phyloP scores from a whole-genome alignment of 768 basidiomycete genomes.

The Phaffia australis region DNA sequence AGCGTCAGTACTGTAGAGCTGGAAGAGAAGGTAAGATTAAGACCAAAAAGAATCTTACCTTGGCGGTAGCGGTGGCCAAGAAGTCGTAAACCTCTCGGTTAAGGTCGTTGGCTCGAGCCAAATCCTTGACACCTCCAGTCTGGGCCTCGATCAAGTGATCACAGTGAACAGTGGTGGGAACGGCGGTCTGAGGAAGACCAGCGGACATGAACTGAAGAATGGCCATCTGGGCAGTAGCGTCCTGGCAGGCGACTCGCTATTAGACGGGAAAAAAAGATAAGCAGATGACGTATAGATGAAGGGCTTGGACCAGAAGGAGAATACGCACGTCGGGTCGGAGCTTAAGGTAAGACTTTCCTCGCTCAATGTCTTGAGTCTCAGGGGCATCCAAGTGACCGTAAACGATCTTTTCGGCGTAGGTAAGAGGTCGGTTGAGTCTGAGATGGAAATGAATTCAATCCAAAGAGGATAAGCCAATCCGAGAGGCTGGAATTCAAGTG shows the following conservation, averaged over 20 bases:
- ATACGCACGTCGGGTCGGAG: conserved; percentile 85
- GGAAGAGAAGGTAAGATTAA: background rate
- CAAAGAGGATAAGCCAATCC: conserved; percentile 17
- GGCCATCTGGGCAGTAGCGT: conserved; percentile 72
- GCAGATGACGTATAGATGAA: conserved; percentile 46
- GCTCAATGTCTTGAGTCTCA: conserved; percentile 75
- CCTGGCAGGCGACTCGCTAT: conserved; percentile 46
- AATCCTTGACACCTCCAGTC: conserved; percentile 82
- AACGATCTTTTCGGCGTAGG: conserved; percentile 89
- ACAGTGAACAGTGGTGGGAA: conserved; percentile 97
- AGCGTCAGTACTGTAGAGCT: conserved; percentile 4
- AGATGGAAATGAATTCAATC: conserved; percentile 27
- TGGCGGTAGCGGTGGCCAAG: conserved; percentile 90
- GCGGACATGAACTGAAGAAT: conserved; percentile 99
- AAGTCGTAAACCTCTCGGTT: conserved; percentile 99
- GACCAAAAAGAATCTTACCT: conserved; percentile 43
- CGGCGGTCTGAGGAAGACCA: conserved; percentile 92
- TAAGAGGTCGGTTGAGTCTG: conserved; percentile 80
- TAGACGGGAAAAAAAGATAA: conserved; percentile 29
- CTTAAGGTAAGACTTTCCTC: conserved; percentile 91
- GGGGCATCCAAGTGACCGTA: conserved; percentile 98
- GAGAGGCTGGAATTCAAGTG: background rate
- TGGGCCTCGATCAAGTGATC: conserved; percentile 99
- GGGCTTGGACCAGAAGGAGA: conserved; percentile 37
- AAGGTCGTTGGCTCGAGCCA: conserved; percentile 77